Evolutionary conservation across 176 grass and related monocot genomes (phyloP), one percentile per base, ranked within the genome.

Genomic region (Aegilops bicornis): DNA sequence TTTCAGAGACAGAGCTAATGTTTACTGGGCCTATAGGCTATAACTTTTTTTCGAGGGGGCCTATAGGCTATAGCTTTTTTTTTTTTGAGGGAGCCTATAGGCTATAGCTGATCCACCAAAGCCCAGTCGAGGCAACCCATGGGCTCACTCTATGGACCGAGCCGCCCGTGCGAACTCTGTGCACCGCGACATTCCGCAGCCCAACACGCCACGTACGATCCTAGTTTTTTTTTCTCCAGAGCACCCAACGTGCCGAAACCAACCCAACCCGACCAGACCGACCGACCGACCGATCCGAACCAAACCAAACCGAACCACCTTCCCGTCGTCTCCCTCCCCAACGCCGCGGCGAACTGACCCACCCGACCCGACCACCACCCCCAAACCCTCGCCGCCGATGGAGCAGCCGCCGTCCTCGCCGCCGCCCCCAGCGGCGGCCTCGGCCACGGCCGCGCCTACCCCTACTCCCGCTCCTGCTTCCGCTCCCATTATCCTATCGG

Each of bases 381-480:
- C 29, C 73, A 5, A 85, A 35, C 88, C 83, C 78, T 86, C 73
- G 77, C 47, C 42, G 71, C 43, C 61, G 70, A 80, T 86, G 84
- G 25, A 68, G 76, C 76, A 75, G 58, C 10, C 82, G 17, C 45
- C 82, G 22, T 22, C 79, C 35, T 76, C 82, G 58, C 22, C 56
- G 82, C 69, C 24, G 48, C 17, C 60, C 7, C 62, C 52, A 0
- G 22, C 69, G 33, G 33, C 8, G 35, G 16, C 16, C 16, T 2
- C 8, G 35, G 47, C 19, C 24, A 2, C 43, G 73, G 8, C 33
- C 4, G 8, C 17, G 16, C 11, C 65, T 1, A 6, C 24, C 3
- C 48, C 65, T 2, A 10, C 66, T 6, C 48, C 65, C 4, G n/a
- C 52, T n/a, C 50, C 65, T 15, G 8, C 39, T 8, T 7, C 60